Conservation (phyloP, 768 basidiomycete genomes). For the Chalciporus sphaerocephalus region DNA sequence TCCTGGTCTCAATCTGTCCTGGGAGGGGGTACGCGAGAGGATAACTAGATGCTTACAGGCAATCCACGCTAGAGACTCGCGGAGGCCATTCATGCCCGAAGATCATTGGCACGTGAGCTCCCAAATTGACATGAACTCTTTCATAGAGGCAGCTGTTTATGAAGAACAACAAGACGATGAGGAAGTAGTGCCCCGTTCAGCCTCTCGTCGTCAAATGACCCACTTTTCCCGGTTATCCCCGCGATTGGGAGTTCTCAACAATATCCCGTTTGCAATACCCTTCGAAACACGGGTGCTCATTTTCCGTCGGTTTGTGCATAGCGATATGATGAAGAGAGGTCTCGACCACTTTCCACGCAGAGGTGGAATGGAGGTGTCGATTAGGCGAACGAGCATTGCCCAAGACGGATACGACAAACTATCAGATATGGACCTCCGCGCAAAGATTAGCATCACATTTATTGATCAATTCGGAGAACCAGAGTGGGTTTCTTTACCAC, state of each 20-base stretch:
- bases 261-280: conserved; percentile 93
- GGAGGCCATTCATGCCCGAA: conserved; percentile 74
- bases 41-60: conserved; percentile 75
- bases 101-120: conserved; percentile 80
- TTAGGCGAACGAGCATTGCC: conserved; percentile 69
- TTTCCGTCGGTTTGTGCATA: conserved; percentile 77
- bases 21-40: conserved; percentile 70
- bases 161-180: conserved; percentile 58
- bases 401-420: conserved; percentile 91
- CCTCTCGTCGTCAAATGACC: conserved; percentile 67
- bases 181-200: conserved; percentile 22
- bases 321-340: conserved; percentile 42
- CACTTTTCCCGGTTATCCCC: conserved; percentile 57
- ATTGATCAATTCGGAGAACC: conserved; percentile 83
- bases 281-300: conserved; percentile 89
- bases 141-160: conserved; percentile 85
- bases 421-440: conserved; percentile 72
- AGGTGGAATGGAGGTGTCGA: conserved; percentile 25
- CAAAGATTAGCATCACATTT: conserved; percentile 85
- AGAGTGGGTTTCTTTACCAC: conserved; percentile 52
- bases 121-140: conserved; percentile 58
- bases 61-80: conserved; percentile 85
- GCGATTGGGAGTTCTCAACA: conserved; percentile 85
- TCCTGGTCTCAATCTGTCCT: conserved; percentile 40
- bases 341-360: conserved; percentile 14